Evolutionary conservation across 805 yeast species (phyloP), one percentile per base, ranked within the genome.

Genomic region (Candida sphagnicola): DNA sequence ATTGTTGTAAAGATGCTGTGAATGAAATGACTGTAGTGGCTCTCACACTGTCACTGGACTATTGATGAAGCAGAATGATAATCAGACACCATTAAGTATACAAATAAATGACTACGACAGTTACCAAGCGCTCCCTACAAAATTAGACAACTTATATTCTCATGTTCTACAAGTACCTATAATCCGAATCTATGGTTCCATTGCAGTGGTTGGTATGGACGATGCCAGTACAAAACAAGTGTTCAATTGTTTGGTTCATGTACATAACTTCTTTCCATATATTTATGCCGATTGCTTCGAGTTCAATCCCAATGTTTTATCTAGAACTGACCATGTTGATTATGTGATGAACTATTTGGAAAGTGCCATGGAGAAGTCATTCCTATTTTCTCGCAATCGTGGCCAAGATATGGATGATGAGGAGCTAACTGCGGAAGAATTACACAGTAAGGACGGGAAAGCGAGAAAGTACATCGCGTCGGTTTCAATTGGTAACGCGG

Each of bases 261-360:
- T 93, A 8, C 98, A 90, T 62, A 90, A 91, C 28, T 76, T 77
- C 14, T 86, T 72, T 46, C 99, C 98, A 0, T 93, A 91, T 53
- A 47, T 91, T 2, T 89, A 74, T 53, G 66, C 90, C 2, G 78
- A 76, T 25, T 82, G 82, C 51, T 67, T 65, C 31, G 83, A 80
- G 1, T 53, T 43, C 8, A 44, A 61, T 32, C 42, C 33, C 25
- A 24, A 33, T 2, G 35, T 39, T 17, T 8, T 34, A 2, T 12
- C 31, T 1, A 32, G 29, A 15, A 6, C 31, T 8, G 18, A 17
- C 5, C 47, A 47, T 37, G 13, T 82, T 19, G 46, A 59, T 2
- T 47, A 55, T 1, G 46, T 82, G 13, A 74, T 65, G 24, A 28
- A 46, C 8, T 60, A 64, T 41, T 51, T 83, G 11, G 88, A 83